Evolutionary conservation across 106 monocot species (phyloP).

Genomic region (Iris macrosiphon): DNA sequence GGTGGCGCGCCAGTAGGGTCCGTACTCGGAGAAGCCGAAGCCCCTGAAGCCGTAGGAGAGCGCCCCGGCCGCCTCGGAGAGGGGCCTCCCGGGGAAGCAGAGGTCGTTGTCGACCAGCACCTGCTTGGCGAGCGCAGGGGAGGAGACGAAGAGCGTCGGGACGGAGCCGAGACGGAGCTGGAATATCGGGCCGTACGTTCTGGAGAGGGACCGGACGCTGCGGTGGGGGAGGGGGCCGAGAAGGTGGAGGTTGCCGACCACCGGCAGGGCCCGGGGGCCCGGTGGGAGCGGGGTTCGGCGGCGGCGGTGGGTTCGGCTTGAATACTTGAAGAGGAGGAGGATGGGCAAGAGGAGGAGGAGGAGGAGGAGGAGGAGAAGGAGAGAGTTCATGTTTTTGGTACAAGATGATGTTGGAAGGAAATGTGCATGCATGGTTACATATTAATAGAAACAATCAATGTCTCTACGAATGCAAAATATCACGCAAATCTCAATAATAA

Average conservation of each 20-base stretch:
- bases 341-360: constrained; percentile 1
- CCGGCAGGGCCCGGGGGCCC: neutral
- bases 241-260: neutral
- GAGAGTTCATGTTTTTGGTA: too few relatives aligned
- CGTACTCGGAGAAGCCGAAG: constrained; percentile 32
- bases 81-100: constrained; percentile 15
- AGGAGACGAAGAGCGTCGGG: neutral
- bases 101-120: neutral
- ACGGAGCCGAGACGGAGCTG: neutral
- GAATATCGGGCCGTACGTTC: neutral
- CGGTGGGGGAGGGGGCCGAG: neutral
- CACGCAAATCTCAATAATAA: too few relatives aligned
- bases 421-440: too few relatives aligned
- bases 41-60: constrained; percentile 30
- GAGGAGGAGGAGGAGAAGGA: too few relatives aligned
- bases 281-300: neutral
- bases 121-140: neutral
- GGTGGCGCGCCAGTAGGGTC: constrained; percentile 29
- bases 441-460: too few relatives aligned
- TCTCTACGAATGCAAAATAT: too few relatives aligned
- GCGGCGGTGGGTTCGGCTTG: neutral
- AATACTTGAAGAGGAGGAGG: constrained; percentile 10
- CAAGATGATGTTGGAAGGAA: too few relatives aligned
- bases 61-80: constrained; percentile 9
- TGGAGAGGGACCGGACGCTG: neutral